Base-by-base conservation (phyloP, 2,329 filamentous ascomycete species). In the Talaromyces sp. region DNA sequence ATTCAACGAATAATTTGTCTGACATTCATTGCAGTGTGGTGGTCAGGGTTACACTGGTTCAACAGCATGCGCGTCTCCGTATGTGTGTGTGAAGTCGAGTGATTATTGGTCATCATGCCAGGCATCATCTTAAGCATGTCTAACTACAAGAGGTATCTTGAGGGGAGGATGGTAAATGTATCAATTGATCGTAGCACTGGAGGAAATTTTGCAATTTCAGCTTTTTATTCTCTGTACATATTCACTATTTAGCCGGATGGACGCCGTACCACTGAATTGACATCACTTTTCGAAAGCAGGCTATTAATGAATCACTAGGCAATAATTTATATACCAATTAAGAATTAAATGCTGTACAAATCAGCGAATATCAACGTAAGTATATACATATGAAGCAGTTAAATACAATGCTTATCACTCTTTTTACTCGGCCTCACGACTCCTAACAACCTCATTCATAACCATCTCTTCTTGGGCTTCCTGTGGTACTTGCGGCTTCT, bases 71-170 rank as follows among this genome's bases (percentile, higher is more conserved):
- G 49, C 22, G 15, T 55, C 60, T 13, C 55, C 55, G 47, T 55
- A 58, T 8, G 58, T 13, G 3, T 62, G 60, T 32, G 60, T 62
- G 10, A 52, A 51, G 25, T 28, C 28, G 6, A 52, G 60, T 42
- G 49, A 51, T n/a, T 62, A 58, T 19, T 62, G 60, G 60, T 62
- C 60, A 25, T 62, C 60, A 25, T 62, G 60, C 42, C 47, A 58
- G 51, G 33, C 60, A 4, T 51, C 60, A 4, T 51, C 60, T 22
- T 55, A 49, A 58, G 55, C 42, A n/a, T n/a, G 17, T 15, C 15
- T 8, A 9, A n/a, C 6, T 1, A 4, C 8, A n/a, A 39, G 36
- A 15, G 3, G 36, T n/a, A 3, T n/a, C 17, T 39, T n/a, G 36
- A 8, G 15, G 17, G 17, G 17, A 8, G 33, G 8, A 15, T n/a